Evolutionary conservation across 2,329 filamentous ascomycete species (phyloP).

Genomic region (Alternaria incomplexa): DNA sequence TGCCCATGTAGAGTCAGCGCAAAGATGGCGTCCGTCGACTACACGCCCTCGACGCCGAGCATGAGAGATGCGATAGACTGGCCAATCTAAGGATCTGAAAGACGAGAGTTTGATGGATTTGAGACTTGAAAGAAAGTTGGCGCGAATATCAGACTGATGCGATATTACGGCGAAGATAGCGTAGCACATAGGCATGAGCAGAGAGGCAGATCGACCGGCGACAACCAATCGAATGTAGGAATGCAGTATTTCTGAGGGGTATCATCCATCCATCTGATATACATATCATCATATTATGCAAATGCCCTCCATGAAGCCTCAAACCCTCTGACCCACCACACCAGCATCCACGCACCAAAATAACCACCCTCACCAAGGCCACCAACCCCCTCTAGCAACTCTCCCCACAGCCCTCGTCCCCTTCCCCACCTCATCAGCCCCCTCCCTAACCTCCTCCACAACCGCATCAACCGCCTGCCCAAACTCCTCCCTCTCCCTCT

Average conservation of each 20-base stretch:
- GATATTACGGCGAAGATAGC: neutral
- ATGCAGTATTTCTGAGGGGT: neutral
- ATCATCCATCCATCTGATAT: conserved; percentile 2
- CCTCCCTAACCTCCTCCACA: conserved; percentile 21
- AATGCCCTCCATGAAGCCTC: neutral
- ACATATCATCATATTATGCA: neutral
- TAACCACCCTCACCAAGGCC: conserved; percentile 27
- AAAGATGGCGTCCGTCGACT: neutral
- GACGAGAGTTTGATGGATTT: neutral
- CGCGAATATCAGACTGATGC: neutral
- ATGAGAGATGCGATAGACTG: neutral
- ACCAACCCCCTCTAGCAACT: conserved; percentile 29
- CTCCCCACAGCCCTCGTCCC: conserved; percentile 16
- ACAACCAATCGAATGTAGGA: neutral
- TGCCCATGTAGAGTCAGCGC: neutral
- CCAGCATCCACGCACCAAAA: neutral
- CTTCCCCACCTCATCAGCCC: conserved; percentile 18
- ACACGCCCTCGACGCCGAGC: neutral
- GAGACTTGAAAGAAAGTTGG: neutral
- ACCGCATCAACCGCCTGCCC: conserved; percentile 15
- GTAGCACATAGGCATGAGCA: neutral
- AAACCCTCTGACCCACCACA: neutral
- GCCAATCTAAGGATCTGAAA: neutral
- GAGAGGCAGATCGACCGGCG: neutral
- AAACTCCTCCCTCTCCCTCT: conserved; percentile 16